Percentiles rank a stretch among this genome's conserved stretches.
Evolutionary conservation across 371 early-diverging fungal species (phyloP).

Genomic region (Basidiobolus meristosporus): DNA sequence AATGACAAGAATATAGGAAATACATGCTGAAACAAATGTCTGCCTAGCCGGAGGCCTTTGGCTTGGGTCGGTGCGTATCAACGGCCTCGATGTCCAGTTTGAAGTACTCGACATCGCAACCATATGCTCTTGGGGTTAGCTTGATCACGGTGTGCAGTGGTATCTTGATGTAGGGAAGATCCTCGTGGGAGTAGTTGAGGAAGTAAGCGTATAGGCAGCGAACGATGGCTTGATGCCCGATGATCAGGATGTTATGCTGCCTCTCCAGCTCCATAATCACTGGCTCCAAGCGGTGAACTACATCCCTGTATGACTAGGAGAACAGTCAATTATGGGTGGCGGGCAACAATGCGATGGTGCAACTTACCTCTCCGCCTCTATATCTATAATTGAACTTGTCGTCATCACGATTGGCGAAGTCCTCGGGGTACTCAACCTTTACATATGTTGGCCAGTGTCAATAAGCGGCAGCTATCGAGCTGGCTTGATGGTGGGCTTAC

Average conservation of each 20-base stretch:
- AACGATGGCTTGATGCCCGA: constrained; percentile 87
- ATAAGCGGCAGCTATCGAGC: not conserved
- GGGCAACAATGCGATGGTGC: not conserved
- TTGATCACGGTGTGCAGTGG: constrained; percentile 93
- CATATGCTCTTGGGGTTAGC: constrained; percentile 87
- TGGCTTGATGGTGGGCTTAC: constrained; percentile 9
- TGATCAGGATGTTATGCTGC: constrained; percentile 85
- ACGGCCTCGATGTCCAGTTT: constrained; percentile 71
- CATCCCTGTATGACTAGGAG: constrained; percentile 60
- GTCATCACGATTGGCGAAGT: constrained; percentile 74
- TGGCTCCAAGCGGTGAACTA: constrained; percentile 73
- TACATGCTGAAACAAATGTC: no score
- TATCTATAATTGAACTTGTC: constrained; percentile 92
- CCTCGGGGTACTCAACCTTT: constrained; percentile 56
- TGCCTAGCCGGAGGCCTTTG: no score
- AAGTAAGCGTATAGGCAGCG: constrained; percentile 90
- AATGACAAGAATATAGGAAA: no score
- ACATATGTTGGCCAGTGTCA: not conserved
- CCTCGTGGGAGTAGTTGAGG: constrained; percentile 72
- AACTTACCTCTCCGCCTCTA: constrained; percentile 72
- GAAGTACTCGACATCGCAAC: constrained; percentile 76
- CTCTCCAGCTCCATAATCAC: constrained; percentile 96
- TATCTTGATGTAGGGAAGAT: constrained; percentile 88
- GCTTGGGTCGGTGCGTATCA: constrained; percentile 60
- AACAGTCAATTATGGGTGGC: not conserved